A percentile compares a stretch with the other conserved stretches of the same genome.
Conservation (phyloP, 2,329 filamentous ascomycete species). For the Stachybotrys chlorohalonatus region DNA sequence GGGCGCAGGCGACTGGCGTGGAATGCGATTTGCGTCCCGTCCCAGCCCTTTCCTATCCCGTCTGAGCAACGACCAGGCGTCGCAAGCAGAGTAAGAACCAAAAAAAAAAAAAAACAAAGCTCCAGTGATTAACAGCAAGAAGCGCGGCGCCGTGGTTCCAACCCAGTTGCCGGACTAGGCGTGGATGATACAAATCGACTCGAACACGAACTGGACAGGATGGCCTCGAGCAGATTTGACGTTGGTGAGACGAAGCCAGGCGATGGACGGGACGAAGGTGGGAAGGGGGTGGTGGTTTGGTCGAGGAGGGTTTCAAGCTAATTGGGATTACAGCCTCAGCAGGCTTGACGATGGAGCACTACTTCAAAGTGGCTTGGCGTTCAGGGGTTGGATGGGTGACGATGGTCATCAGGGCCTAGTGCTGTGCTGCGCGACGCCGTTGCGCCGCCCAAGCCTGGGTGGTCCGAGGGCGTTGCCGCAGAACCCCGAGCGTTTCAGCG, state of each 20-base stretch:
- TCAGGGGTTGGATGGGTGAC: constrained; percentile 2
- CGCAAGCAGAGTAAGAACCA: not conserved
- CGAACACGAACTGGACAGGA: not conserved
- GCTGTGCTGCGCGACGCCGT: not conserved
- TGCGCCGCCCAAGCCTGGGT: not conserved
- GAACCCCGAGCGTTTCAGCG: not conserved
- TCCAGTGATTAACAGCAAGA: too few species aligned
- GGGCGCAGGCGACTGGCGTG: not conserved
- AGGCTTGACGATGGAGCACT: constrained; percentile 3
- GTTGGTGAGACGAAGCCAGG: not conserved
- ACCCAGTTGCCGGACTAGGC: not conserved
- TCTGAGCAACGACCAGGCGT: not conserved
- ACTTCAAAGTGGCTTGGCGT: constrained; percentile 5
- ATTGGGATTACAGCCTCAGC: constrained; percentile 10
- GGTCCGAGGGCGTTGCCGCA: not conserved
- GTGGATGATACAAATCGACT: not conserved
- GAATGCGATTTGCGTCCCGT: not conserved
- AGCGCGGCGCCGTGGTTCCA: too few species aligned
- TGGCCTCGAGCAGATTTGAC: not conserved
- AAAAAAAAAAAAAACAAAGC: too few species aligned
- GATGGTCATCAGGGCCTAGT: not conserved
- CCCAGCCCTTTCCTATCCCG: not conserved
- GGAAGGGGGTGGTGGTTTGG: not conserved
- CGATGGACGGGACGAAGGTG: not conserved
- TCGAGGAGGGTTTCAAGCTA: constrained; percentile 11